Evolutionary conservation across 1,284 basidiomycete species (phyloP).

Genomic region (Trichosporon coremiiforme): DNA sequence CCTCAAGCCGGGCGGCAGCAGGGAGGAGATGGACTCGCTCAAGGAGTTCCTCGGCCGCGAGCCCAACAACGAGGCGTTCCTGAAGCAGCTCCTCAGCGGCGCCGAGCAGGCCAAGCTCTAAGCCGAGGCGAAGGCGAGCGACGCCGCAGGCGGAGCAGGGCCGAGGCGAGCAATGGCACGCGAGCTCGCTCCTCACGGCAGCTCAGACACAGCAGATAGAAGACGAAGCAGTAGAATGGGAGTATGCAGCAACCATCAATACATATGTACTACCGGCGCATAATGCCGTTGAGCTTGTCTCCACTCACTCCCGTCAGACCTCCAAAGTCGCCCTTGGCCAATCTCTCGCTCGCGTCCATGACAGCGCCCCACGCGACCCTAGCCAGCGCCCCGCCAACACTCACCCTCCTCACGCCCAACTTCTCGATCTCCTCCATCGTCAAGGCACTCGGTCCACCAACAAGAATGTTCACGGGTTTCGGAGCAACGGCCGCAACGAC

Average conservation of each 20-base stretch:
- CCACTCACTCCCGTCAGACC: neutral
- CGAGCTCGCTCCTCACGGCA: no score
- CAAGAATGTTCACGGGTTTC: neutral
- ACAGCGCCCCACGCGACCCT: neutral
- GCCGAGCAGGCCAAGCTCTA: constrained; percentile 22
- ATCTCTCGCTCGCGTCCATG: neutral
- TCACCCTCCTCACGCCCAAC: neutral
- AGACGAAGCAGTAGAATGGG: no score
- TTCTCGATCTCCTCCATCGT: neutral
- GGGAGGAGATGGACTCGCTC: constrained; percentile 16
- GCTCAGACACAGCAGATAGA: no score
- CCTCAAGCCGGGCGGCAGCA: constrained; percentile 28
- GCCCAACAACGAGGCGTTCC: constrained; percentile 35
- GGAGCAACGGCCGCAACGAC: neutral
- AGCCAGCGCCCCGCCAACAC: neutral
- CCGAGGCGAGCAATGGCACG: no score
- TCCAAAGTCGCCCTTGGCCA: neutral
- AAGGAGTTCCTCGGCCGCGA: constrained; percentile 27
- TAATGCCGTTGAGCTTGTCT: neutral
- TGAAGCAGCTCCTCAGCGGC: constrained; percentile 32
- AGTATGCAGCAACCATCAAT: no score
- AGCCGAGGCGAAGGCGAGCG: no score
- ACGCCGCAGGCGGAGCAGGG: no score
- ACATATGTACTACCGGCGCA: neutral
- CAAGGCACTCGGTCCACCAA: neutral